phyloP scores from a whole-genome alignment of 1,139 yeast species.

The Kurtzmaniella quercitrusa region DNA sequence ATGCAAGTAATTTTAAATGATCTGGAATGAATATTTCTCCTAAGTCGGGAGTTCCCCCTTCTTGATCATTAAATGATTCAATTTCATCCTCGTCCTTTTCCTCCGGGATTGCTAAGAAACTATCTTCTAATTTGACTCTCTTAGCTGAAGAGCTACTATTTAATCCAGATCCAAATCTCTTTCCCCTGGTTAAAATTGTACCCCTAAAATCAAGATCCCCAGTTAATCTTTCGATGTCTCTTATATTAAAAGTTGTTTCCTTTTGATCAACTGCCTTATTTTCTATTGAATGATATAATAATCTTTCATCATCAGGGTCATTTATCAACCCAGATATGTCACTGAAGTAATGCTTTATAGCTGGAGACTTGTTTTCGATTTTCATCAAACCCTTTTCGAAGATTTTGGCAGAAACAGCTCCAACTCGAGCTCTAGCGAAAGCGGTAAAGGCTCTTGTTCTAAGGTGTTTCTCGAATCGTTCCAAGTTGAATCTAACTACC shows the following conservation, averaged over 20 bases:
- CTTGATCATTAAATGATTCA: no score
- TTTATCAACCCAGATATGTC: constrained; percentile 34
- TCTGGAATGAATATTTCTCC: constrained; percentile 16
- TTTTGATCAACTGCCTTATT: constrained; percentile 35
- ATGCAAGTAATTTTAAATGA: constrained; percentile 52
- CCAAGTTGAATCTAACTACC: constrained; percentile 60
- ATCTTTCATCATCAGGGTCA: constrained; percentile 37
- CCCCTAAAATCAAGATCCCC: constrained; percentile 42
- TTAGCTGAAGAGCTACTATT: constrained; percentile 25
- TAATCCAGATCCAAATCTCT: constrained; percentile 22
- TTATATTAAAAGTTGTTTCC: constrained; percentile 45
- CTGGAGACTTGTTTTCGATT: constrained; percentile 57
- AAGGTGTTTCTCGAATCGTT: constrained; percentile 62
- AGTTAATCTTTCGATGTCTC: constrained; percentile 49
- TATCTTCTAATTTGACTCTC: constrained; percentile 44
- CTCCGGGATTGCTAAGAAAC: constrained; percentile 13
- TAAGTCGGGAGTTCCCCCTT: constrained; percentile 15
- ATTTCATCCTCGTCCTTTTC: constrained; percentile 6
- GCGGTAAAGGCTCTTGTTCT: constrained; percentile 62
- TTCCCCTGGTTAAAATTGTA: constrained; percentile 38
- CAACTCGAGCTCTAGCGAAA: constrained; percentile 66
- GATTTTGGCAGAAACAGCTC: constrained; percentile 61
- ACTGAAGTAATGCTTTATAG: constrained; percentile 25
- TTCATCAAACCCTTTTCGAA: constrained; percentile 55
- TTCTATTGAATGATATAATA: constrained; percentile 26